These are phyloP conservation scores for Tephrocybe rancida DNA, from an alignment of 768 basidiomycete species.

Conservation along the genomic window DNA sequence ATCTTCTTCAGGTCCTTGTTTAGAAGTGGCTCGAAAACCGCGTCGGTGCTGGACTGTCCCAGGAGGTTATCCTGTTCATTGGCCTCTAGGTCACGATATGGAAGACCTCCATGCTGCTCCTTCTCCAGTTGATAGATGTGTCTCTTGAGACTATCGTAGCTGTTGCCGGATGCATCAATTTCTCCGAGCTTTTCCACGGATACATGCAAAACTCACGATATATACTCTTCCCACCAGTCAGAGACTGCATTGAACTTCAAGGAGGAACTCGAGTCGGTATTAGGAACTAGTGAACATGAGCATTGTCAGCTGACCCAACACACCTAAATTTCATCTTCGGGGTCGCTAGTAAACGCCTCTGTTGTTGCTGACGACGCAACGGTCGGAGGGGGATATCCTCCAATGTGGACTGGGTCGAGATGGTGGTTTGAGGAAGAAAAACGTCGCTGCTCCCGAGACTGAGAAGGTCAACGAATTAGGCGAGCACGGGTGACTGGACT, in stretches of 20 bases:
- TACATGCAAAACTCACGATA: constrained; percentile 56
- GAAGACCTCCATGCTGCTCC: constrained; percentile 52
- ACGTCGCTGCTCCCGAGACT: neutral
- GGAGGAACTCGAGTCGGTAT: constrained; percentile 55
- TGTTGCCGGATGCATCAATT: constrained; percentile 25
- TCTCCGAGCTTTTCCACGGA: neutral
- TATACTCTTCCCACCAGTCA: constrained; percentile 94
- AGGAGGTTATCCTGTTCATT: constrained; percentile 64
- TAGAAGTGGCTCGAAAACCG: constrained; percentile 70
- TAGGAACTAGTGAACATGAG: neutral
- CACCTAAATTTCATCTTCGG: constrained; percentile 67
- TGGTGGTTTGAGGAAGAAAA: constrained; percentile 5
- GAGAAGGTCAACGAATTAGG: neutral
- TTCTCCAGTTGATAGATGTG: constrained; percentile 87
- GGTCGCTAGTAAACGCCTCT: constrained; percentile 19
- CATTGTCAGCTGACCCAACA: constrained; percentile 8
- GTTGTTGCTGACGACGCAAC: constrained; percentile 24
- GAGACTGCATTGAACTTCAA: constrained; percentile 91
- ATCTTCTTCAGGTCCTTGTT: constrained; percentile 87
- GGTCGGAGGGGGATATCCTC: constrained; percentile 42
- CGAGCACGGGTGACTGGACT: too few species aligned
- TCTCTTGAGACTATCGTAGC: constrained; percentile 87
- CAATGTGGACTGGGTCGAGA: constrained; percentile 20
- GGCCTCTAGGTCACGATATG: constrained; percentile 61
- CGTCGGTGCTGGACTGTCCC: constrained; percentile 47